Evolutionary conservation across 2,329 filamentous ascomycete species (phyloP).

Genomic region (Botrytis elliptica): DNA sequence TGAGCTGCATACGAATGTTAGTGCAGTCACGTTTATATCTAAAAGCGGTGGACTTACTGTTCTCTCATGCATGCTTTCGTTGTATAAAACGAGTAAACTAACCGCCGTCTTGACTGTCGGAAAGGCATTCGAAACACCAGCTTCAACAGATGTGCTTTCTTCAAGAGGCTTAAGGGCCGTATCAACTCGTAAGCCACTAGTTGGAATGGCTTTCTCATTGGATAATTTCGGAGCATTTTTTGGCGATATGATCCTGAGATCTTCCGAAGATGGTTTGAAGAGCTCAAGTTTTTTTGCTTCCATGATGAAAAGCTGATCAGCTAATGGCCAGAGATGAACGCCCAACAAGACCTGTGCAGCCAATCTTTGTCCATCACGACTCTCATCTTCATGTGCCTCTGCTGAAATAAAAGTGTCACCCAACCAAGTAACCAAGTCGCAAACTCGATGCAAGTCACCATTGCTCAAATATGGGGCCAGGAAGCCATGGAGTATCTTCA

Average conservation of each 20-base stretch:
- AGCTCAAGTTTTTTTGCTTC: conserved; percentile 36
- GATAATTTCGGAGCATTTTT: neutral
- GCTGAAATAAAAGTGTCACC: conserved; percentile 36
- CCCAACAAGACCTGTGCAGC: conserved; percentile 34
- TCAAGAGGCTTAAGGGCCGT: conserved; percentile 43
- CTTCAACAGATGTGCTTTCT: conserved; percentile 55
- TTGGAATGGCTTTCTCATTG: conserved; percentile 4
- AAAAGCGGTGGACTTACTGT: conserved; percentile 31
- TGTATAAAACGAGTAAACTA: conserved; percentile 60
- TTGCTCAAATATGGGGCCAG: conserved; percentile 34
- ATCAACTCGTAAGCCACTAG: conserved; percentile 18
- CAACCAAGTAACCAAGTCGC: conserved; percentile 36
- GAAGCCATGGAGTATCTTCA: conserved; percentile 34
- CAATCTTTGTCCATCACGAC: conserved; percentile 31
- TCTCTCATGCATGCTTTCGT: conserved; percentile 42
- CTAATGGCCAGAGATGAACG: conserved; percentile 37
- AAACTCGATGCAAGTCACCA: conserved; percentile 34
- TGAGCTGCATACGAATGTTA: conserved; percentile 28
- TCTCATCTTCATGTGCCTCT: conserved; percentile 32
- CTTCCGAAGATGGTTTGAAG: conserved; percentile 35
- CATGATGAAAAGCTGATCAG: conserved; percentile 37
- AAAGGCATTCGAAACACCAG: conserved; percentile 56
- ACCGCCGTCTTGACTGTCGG: conserved; percentile 58
- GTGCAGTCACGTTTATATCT: conserved; percentile 21
- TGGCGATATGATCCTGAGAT: conserved; percentile 28